Percentiles rank a stretch among this genome's conserved stretches.
These are phyloP conservation scores for Epichloe sp. DNA, from an alignment of 2,329 filamentous ascomycete genomes.

Conservation along the genomic window DNA sequence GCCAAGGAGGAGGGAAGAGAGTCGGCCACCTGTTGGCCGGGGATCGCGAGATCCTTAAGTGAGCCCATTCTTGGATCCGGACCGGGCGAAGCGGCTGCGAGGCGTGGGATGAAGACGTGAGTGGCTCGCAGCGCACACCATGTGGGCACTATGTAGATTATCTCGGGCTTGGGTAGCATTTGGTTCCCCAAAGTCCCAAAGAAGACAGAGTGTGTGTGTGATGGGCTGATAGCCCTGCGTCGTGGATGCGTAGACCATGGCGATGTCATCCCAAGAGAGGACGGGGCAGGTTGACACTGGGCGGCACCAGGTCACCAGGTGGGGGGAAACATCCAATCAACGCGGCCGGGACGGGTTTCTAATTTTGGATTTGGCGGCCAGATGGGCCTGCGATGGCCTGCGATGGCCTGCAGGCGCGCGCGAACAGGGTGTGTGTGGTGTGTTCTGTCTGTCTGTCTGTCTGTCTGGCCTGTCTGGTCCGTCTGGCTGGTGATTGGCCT, in stretches of 20 bases:
- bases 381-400: conserved; percentile 10
- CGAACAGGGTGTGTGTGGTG: conserved; percentile 17
- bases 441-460: neutral
- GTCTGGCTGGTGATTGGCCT: conserved; percentile 10
- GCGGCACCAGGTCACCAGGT: too few relatives aligned
- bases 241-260: neutral
- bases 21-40: conserved; percentile 12
- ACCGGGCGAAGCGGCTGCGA: conserved; percentile 15
- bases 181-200: neutral
- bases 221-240: conserved; percentile 2
- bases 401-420: conserved; percentile 24
- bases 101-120: conserved; percentile 13
- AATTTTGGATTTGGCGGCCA: conserved; percentile 22
- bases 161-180: conserved; percentile 5
- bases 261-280: neutral
- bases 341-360: conserved; percentile 11
- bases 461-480: neutral
- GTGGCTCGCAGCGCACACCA: conserved; percentile 11
- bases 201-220: neutral
- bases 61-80: conserved; percentile 5
- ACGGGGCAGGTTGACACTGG: neutral
- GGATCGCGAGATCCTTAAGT: conserved; percentile 17
- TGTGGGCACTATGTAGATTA: conserved; percentile 3
- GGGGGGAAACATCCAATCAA: conserved; percentile 20
- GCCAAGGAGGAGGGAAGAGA: conserved; percentile 17